Evolutionary conservation across 495 filamentous ascomycete species (phyloP).

Genomic region (Aspergillus ellipticus): DNA sequence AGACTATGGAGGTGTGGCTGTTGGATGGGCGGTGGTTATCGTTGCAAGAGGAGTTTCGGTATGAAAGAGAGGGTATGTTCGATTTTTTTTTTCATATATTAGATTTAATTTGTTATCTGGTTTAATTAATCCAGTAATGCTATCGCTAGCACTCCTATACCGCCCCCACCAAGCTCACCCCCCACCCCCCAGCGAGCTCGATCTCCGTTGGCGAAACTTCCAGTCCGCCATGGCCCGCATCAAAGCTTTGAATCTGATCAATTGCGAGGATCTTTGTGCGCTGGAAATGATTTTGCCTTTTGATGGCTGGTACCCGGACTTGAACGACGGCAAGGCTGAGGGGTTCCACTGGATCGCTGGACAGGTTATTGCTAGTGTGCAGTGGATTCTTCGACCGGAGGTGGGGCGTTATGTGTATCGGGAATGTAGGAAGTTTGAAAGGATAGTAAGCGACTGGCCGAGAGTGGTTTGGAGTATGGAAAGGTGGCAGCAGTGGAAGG

Average conservation of each 20-base stretch:
- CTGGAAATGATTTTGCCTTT: background rate
- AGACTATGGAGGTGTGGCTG: background rate
- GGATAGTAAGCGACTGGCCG: background rate
- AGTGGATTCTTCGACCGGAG: background rate
- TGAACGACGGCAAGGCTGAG: background rate
- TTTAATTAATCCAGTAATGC: background rate
- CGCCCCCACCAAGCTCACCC: background rate
- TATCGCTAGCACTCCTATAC: background rate
- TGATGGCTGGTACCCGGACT: background rate
- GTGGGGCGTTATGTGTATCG: background rate
- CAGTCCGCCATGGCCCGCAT: background rate
- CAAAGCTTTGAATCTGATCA: background rate
- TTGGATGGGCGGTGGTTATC: background rate
- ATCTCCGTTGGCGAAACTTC: background rate
- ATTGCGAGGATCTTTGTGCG: background rate
- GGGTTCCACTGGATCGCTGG: background rate
- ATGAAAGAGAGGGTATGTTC: background rate
- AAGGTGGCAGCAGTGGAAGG: conserved; percentile 3
- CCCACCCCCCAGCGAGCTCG: background rate
- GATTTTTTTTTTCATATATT: background rate
- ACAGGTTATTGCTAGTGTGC: background rate
- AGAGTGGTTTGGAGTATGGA: conserved; percentile 5
- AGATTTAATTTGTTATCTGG: background rate
- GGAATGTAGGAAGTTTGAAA: background rate
- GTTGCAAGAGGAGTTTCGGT: background rate